Evolutionary conservation across 164 flowering plant species (phyloP).

Genomic region (Berberis thunbergii): DNA sequence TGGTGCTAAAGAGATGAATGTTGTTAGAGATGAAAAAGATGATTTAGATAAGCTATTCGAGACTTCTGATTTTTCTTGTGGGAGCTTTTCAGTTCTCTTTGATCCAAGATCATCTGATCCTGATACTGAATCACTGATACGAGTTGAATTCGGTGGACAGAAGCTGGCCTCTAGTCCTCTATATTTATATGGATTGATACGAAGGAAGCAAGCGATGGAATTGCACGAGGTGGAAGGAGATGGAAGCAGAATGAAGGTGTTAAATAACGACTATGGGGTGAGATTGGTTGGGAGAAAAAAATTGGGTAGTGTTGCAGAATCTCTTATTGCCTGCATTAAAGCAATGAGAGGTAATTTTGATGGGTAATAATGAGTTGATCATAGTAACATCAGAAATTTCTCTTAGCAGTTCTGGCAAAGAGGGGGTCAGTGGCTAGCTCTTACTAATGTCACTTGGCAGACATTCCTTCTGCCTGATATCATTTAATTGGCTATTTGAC

Average conservation of each 20-base stretch:
- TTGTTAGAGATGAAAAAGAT: conserved; percentile 17
- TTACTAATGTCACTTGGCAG: no score
- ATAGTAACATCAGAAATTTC: no score
- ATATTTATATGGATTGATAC: conserved; percentile 47
- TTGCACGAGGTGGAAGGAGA: conserved; percentile 46
- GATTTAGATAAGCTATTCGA: conserved; percentile 42
- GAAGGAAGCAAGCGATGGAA: conserved; percentile 45
- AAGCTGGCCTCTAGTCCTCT: conserved; percentile 15
- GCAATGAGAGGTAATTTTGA: background rate
- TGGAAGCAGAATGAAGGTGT: conserved; percentile 34
- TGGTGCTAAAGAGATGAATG: conserved; percentile 32
- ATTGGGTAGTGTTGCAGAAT: conserved; percentile 36
- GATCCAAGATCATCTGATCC: conserved; percentile 48
- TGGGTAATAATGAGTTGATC: no score
- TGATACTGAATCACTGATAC: conserved; percentile 37
- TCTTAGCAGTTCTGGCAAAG: no score
- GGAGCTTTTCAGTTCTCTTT: conserved; percentile 47
- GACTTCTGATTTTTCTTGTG: conserved; percentile 56
- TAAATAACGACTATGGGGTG: conserved; percentile 33
- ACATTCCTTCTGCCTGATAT: no score
- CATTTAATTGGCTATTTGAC: no score
- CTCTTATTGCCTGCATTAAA: conserved; percentile 42
- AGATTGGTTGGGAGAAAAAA: conserved; percentile 55
- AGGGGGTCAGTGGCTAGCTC: no score
- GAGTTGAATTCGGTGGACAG: conserved; percentile 37